These are phyloP conservation scores for Penicillium sp. DNA, from an alignment of 2,329 filamentous ascomycete genomes.

Conservation along the genomic window DNA sequence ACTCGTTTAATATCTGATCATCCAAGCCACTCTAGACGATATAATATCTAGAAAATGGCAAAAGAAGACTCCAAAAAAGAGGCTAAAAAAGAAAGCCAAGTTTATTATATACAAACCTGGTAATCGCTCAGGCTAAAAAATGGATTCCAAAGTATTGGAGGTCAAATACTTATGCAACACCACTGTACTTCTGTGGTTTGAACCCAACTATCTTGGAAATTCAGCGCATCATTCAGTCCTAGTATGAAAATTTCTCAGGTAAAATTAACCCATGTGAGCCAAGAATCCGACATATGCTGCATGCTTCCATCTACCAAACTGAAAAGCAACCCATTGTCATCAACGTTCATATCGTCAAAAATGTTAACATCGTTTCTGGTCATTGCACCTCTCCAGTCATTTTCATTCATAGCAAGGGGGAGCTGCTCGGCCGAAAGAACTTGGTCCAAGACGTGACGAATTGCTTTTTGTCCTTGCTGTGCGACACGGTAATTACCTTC, in stretches of 20 bases:
- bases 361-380: background rate
- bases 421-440: conserved; percentile 10
- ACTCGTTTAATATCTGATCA: too few relatives aligned
- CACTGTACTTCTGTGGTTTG: too few relatives aligned
- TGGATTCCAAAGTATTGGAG: too few relatives aligned
- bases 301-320: conserved; percentile 8
- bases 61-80: too few relatives aligned
- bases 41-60: too few relatives aligned
- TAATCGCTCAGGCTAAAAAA: too few relatives aligned
- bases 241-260: background rate
- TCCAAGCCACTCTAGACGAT: too few relatives aligned
- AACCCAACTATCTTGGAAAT: too few relatives aligned
- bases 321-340: conserved; percentile 6
- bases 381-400: background rate
- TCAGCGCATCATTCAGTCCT: too few relatives aligned
- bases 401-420: background rate
- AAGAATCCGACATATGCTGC: conserved; percentile 6
- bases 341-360: background rate
- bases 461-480: conserved; percentile 23
- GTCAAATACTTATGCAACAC: too few relatives aligned
- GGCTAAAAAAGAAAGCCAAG: too few relatives aligned
- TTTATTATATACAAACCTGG: too few relatives aligned
- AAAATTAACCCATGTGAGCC: conserved; percentile 10
- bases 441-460: conserved; percentile 26
- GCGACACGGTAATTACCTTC: conserved; percentile 28